Conservation (phyloP, 2,329 filamentous ascomycete genomes). For the Periglandula ipomoeae region DNA sequence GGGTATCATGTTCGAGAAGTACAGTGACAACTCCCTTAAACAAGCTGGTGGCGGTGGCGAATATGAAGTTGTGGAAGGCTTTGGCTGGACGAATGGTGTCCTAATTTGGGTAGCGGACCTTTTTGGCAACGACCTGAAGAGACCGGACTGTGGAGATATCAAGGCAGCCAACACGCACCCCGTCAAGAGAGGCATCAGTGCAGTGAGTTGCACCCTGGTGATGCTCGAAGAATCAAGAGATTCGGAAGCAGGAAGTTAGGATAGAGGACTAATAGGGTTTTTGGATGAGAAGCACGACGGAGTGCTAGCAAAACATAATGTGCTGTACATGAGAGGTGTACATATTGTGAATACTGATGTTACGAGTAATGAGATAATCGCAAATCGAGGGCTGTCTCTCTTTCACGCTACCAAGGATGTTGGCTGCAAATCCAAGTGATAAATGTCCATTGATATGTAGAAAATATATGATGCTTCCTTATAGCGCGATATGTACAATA, state of each 20-base stretch:
- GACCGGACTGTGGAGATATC: conserved; percentile 47
- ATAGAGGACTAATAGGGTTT: neutral
- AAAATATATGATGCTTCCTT: neutral
- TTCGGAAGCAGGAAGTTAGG: conserved; percentile 23
- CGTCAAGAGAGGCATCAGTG: conserved; percentile 22
- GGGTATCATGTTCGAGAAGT: conserved; percentile 65
- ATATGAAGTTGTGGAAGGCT: conserved; percentile 61
- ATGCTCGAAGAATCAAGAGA: conserved; percentile 39
- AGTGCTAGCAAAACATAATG: neutral
- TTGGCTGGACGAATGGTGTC: conserved; percentile 63
- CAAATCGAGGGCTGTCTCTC: neutral
- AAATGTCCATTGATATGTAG: neutral
- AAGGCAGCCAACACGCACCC: conserved; percentile 28
- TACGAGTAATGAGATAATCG: neutral
- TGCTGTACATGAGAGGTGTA: neutral
- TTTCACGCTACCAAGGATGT: too few species aligned
- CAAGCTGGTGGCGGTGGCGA: conserved; percentile 56
- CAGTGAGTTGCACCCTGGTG: conserved; percentile 38
- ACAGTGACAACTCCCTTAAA: conserved; percentile 50
- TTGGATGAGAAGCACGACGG: neutral
- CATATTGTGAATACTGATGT: neutral
- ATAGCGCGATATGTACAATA: neutral
- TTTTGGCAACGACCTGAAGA: conserved; percentile 45
- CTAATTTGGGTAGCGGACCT: conserved; percentile 56
- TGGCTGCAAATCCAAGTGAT: too few species aligned